phyloP scores from a whole-genome alignment of 768 basidiomycete genomes.

The Phylloporus sp. region DNA sequence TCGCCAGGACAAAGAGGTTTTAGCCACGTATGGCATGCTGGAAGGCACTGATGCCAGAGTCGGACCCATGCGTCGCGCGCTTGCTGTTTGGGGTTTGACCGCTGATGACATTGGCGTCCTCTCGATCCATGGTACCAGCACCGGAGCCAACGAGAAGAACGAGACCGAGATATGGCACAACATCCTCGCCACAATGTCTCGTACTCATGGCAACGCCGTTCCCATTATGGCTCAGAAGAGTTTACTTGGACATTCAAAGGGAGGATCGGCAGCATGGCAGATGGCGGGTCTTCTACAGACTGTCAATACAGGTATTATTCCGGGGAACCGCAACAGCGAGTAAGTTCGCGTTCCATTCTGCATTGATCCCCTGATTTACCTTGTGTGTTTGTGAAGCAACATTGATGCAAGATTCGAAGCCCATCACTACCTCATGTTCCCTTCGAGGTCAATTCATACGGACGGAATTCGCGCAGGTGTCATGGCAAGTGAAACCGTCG shows the following conservation, averaged over 20 bases:
- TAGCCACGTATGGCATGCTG: slow-evolving; percentile 95
- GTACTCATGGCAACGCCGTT: slow-evolving; percentile 93
- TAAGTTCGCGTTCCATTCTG: slow-evolving; percentile 42
- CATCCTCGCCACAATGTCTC: slow-evolving; percentile 82
- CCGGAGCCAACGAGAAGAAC: slow-evolving; percentile 91
- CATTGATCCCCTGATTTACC: background rate
- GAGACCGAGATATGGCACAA: slow-evolving; percentile 97
- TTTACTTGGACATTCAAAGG: slow-evolving; percentile 95
- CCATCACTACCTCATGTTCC: slow-evolving; percentile 92
- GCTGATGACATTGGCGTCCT: slow-evolving; percentile 90
- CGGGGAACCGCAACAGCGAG: slow-evolving; percentile 96
- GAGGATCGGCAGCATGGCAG: slow-evolving; percentile 98
- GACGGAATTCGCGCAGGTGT: slow-evolving; percentile 86
- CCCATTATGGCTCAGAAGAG: slow-evolving; percentile 98
- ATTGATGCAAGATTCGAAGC: slow-evolving; percentile 90
- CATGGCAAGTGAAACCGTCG: slow-evolving; percentile 55
- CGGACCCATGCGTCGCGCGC: slow-evolving; percentile 88
- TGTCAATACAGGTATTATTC: slow-evolving; percentile 80
- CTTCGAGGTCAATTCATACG: slow-evolving; percentile 92
- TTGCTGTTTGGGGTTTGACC: slow-evolving; percentile 94
- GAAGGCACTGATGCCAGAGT: slow-evolving; percentile 82
- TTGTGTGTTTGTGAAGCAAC: slow-evolving; percentile 50
- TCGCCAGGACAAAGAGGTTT: slow-evolving; percentile 88
- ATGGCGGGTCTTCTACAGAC: slow-evolving; percentile 89
- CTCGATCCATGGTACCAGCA: slow-evolving; percentile 88